Conservation (phyloP, 1,139 yeast genomes). For the Hansenula sp. region DNA sequence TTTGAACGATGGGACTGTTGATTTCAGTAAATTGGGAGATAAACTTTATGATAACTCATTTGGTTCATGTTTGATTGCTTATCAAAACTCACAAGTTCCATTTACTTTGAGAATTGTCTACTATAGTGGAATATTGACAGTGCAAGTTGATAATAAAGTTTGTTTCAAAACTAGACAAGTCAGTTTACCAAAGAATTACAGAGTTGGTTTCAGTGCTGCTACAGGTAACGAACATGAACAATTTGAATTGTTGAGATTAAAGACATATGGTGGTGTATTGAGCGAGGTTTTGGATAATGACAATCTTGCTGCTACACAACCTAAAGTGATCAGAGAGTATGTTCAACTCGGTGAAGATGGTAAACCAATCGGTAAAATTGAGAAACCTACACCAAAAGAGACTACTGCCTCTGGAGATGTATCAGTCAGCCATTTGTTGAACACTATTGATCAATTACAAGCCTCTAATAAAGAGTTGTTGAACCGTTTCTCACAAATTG, state of each 20-base stretch:
- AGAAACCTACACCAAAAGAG: background rate
- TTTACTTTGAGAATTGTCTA: slow-evolving; percentile 62
- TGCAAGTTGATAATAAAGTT: slow-evolving; percentile 66
- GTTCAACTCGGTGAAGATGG: slow-evolving; percentile 22
- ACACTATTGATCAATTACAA: slow-evolving; percentile 10
- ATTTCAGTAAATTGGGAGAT: slow-evolving; percentile 24
- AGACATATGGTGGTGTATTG: slow-evolving; percentile 48
- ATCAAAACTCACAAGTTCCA: slow-evolving; percentile 67
- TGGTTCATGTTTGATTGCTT: slow-evolving; percentile 55
- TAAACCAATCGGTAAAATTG: slow-evolving; percentile 21
- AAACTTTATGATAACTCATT: slow-evolving; percentile 32
- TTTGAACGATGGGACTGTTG: slow-evolving; percentile 50
- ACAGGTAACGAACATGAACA: slow-evolving; percentile 38
- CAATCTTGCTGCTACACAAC: slow-evolving; percentile 47
- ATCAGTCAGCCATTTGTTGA: slow-evolving; percentile 1
- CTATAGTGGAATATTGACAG: slow-evolving; percentile 45
- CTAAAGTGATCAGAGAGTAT: slow-evolving; percentile 28
- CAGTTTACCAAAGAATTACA: slow-evolving; percentile 36
- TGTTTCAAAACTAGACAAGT: slow-evolving; percentile 63
- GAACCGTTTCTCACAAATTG: slow-evolving; percentile 9
- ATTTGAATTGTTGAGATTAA: slow-evolving; percentile 55
- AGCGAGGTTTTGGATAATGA: slow-evolving; percentile 55
- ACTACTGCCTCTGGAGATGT: background rate
- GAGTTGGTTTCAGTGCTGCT: slow-evolving; percentile 53
- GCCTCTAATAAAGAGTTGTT: slow-evolving; percentile 14